phyloP scores from a whole-genome alignment of 306 rosid species.

The Senna tora region DNA sequence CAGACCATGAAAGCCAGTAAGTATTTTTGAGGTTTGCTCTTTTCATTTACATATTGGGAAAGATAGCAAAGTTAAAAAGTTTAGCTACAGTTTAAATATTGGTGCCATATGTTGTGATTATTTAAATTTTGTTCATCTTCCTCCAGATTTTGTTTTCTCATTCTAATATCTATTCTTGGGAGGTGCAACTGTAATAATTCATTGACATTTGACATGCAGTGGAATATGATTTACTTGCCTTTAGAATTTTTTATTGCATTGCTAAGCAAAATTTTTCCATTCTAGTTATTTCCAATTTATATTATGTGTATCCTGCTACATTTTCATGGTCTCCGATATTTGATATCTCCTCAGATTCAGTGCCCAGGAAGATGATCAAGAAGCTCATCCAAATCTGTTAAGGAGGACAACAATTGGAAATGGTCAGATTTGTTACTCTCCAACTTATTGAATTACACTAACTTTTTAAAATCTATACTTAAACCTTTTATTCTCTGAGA shows the following conservation, averaged over 20 bases:
- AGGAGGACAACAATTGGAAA: constrained; percentile 98
- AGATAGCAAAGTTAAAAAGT: not conserved
- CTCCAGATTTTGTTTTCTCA: constrained; percentile 32
- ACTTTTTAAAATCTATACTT: constrained; percentile 35
- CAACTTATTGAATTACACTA: constrained; percentile 35
- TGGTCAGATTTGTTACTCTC: constrained; percentile 54
- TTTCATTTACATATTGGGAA: constrained; percentile 23
- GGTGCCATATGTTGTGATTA: constrained; percentile 29
- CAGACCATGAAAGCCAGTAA: constrained; percentile 97
- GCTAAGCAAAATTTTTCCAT: constrained; percentile 25
- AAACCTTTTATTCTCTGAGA: constrained; percentile 32
- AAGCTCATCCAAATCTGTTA: constrained; percentile 62
- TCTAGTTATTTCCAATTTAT: constrained; percentile 18
- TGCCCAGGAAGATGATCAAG: constrained; percentile 96
- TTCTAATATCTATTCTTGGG: constrained; percentile 30
- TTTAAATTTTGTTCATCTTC: constrained; percentile 23
- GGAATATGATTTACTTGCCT: constrained; percentile 19
- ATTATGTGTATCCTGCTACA: constrained; percentile 18
- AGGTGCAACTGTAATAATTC: constrained; percentile 33
- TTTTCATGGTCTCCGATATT: constrained; percentile 29
- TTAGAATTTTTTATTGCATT: constrained; percentile 21
- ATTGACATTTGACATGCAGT: not conserved
- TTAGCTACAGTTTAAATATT: constrained; percentile 11
- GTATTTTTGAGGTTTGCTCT: constrained; percentile 42
- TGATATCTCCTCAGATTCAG: constrained; percentile 65